phyloP scores from a whole-genome alignment of 2,329 filamentous ascomycete genomes.

The Neoarthrinium moseri region DNA sequence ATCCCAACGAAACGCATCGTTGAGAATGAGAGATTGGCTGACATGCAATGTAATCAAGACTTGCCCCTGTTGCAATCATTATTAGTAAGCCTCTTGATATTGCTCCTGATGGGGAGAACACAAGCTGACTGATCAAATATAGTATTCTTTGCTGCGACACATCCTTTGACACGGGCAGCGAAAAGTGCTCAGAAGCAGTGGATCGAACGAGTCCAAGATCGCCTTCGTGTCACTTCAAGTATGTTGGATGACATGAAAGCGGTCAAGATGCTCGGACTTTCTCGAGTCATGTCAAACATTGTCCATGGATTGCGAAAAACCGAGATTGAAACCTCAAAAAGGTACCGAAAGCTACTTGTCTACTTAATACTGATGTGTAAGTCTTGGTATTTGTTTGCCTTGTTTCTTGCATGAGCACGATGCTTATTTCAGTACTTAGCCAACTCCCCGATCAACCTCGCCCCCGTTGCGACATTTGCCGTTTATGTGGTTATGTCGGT shows the following conservation, averaged over 20 bases:
- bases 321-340: constrained; percentile 27
- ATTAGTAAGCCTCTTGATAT: background rate
- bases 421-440: background rate
- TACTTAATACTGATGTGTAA: constrained; percentile 20
- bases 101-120: background rate
- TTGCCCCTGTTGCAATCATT: constrained; percentile 5
- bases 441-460: constrained; percentile 3
- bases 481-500: constrained; percentile 8
- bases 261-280: constrained; percentile 41
- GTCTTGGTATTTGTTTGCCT: too few relatives aligned
- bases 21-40: too few relatives aligned
- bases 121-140: constrained; percentile 11
- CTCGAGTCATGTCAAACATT: constrained; percentile 18
- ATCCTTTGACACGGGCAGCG: constrained; percentile 13
- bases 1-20: too few relatives aligned
- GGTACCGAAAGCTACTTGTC: constrained; percentile 23
- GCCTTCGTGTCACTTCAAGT: constrained; percentile 37
- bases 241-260: constrained; percentile 44
- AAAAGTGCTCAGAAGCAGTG: constrained; percentile 30
- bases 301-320: constrained; percentile 24
- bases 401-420: too few relatives aligned
- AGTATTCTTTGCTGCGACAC: constrained; percentile 17
- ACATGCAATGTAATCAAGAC: too few relatives aligned
- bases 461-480: constrained; percentile 6
- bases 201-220: constrained; percentile 41